Evolutionary conservation across 1,284 basidiomycete genomes (phyloP), one percentile per base, ranked within the genome.

Genomic region (Pseudozyma pruni): DNA sequence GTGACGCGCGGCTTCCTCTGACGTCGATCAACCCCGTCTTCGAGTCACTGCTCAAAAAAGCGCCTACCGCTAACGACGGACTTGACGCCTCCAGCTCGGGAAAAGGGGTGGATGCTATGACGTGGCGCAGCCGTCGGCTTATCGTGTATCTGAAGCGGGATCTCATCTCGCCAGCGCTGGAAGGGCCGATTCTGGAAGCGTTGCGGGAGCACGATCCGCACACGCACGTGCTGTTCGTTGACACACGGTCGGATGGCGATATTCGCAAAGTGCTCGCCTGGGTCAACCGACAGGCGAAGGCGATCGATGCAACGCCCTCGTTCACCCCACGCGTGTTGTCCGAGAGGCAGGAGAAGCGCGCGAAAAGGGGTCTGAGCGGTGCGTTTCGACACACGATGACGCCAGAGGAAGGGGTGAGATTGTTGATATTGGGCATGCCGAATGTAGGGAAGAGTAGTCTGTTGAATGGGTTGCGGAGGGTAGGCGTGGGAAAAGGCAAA

Each of bases 371-470:
- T 51, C 60, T 82, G 2, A 61, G 72, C 0, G 76, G 83, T 4
- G 81, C 83, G 11, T 80, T 81, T 29, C 47, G 70, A 9, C 71
- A 76, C 49, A 79, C 72, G 2, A 67, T 76, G 1, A 81, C 79
- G 25, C 79, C 80, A 10, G 79, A 81, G 22, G 72, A 68, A n/a
- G 80, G 79, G 13, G 73, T 80, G 25, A 57, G 80, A 19, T 39
- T 81, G 35, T 58, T 82, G 40, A 74, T 81, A 7, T 43, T 82
- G 13, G 95, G 95, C 22, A 98, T 98, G 95, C 95, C 95, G 5
- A 98, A 98, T 81, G 94, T 98, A 38, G 96, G 96, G 44, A 99
- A 98, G 85, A 96, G 93, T 25, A 94, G 92, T 4, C 84, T 98
- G 47, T 85, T 98, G 14, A 98, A 98, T 80, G 89, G 91, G 0